phyloP scores from a whole-genome alignment of 2,329 filamentous ascomycete genomes.

The Botrytis cinerea region DNA sequence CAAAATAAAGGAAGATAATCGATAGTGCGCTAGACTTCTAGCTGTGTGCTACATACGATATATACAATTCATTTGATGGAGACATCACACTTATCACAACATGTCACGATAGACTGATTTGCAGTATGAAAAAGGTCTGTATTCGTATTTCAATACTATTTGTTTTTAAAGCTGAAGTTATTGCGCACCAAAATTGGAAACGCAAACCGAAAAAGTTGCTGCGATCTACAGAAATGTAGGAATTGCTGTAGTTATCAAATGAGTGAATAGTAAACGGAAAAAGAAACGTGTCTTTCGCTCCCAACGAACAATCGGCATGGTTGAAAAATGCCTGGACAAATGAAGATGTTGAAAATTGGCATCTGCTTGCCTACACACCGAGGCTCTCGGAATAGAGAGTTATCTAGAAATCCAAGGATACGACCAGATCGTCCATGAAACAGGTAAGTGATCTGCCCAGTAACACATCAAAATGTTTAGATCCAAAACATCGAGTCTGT shows the following conservation, averaged over 20 bases:
- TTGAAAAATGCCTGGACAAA: neutral
- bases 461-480: conserved; percentile 27
- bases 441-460: neutral
- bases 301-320: neutral
- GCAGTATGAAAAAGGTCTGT: neutral
- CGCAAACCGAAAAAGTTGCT: neutral
- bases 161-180: neutral
- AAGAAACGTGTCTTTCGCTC: neutral
- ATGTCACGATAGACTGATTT: neutral
- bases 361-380: neutral
- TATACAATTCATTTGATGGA: too few species aligned
- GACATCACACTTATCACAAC: neutral
- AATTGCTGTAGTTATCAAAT: neutral
- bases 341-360: neutral
- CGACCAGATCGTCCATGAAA: neutral
- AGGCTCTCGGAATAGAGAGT: neutral
- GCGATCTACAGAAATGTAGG: neutral
- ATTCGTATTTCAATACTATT: neutral
- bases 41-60: neutral
- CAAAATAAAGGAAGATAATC: neutral
- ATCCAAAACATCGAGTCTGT: conserved; percentile 47
- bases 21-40: neutral
- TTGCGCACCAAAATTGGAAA: neutral
- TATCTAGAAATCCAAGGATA: neutral
- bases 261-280: neutral